Evolutionary conservation across 345 rosid species (phyloP).

Genomic region (Linum trigynum): DNA sequence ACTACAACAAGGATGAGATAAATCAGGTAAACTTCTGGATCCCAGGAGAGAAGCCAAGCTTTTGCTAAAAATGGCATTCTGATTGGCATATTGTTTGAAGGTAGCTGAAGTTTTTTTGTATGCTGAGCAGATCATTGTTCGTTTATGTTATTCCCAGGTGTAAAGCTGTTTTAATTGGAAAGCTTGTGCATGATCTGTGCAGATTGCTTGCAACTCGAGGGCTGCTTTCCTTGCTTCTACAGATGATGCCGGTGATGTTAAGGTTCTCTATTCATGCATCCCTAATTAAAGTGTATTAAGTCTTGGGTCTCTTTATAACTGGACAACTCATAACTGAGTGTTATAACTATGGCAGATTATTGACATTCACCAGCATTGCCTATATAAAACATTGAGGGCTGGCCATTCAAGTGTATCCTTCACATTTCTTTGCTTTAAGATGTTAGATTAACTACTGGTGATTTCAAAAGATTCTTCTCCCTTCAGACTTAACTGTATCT

Average conservation of each 20-base stretch:
- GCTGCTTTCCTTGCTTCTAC: constrained; percentile 75
- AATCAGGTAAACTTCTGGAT: constrained; percentile 46
- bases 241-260: constrained; percentile 78
- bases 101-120: background rate
- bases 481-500: constrained; percentile 25
- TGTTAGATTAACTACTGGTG: background rate
- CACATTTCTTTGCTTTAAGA: background rate
- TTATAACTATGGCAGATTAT: constrained; percentile 47
- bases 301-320: background rate
- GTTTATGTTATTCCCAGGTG: background rate
- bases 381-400: constrained; percentile 71
- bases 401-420: constrained; percentile 93
- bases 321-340: constrained; percentile 7
- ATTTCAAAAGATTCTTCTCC: background rate
- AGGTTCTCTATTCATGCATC: constrained; percentile 35
- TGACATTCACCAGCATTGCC: constrained; percentile 56
- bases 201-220: constrained; percentile 62
- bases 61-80: no score
- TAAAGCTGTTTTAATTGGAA: background rate
- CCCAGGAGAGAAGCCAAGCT: background rate
- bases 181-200: constrained; percentile 14
- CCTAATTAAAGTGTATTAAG: background rate
- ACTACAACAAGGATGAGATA: constrained; percentile 77
- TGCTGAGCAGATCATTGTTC: background rate
- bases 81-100: background rate